Evolutionary conservation across 306 rosid species (phyloP).

Genomic region (Coriaria nepalensis): DNA sequence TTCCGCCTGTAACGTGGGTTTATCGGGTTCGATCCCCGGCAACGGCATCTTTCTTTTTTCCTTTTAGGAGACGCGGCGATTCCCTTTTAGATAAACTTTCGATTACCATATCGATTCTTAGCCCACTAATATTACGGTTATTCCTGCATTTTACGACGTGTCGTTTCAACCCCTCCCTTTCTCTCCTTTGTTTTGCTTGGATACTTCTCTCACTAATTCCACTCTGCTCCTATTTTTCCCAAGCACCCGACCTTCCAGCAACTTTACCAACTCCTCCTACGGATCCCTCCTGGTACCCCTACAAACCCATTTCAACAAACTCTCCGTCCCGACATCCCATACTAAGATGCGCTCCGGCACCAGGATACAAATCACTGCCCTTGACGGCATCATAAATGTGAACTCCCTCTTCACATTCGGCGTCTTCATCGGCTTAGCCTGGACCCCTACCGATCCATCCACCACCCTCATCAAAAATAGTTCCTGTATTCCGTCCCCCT

Average conservation of each 20-base stretch:
- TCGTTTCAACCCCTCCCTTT: neutral
- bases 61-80: no score
- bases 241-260: no score
- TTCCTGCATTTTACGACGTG: no score
- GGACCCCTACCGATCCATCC: constrained; percentile 58
- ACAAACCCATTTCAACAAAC: no score
- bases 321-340: no score
- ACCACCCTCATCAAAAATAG: constrained; percentile 30
- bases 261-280: no score
- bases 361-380: constrained; percentile 54
- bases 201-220: neutral
- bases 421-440: constrained; percentile 72
- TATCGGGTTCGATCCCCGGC: constrained; percentile 29
- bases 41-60: constrained; percentile 3
- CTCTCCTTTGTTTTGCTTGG: neutral
- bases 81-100: no score
- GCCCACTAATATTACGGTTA: no score
- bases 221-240: neutral
- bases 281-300: no score
- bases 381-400: constrained; percentile 70
- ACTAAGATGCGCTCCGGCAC: constrained; percentile 38
- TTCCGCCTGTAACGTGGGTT: no score
- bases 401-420: constrained; percentile 83
- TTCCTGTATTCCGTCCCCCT: constrained; percentile 35
- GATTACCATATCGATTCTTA: no score